Evolutionary conservation across 768 basidiomycete species (phyloP), one percentile per base, ranked within the genome.

Genomic region (Galerina marginata): DNA sequence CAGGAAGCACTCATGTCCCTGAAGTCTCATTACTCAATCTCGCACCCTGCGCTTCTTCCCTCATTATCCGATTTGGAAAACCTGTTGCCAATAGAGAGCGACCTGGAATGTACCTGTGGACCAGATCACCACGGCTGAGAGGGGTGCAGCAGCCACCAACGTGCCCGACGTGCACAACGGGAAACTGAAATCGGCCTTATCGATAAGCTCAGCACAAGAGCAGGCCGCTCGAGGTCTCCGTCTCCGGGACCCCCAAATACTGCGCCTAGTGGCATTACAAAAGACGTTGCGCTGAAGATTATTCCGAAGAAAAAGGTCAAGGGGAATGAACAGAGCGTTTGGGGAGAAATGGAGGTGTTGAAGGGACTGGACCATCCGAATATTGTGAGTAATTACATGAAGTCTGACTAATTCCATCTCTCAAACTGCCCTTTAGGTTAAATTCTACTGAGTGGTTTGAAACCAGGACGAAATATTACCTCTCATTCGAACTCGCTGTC

Each of bases 391-490:
- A n/a, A 55, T 25, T 26, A 42, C 33, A n/a, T 52, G 10, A 25
- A n/a, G 14, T 40, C 23, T 9, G 15, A 49, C 11, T 20, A 20
- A 14, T n/a, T 26, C 4, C 44, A 42, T 52, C n/a, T 44, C 25
- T 42, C 51, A 10, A 50, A 16, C 12, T n/a, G 7, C 6, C 38
- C 2, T 36, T 23, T 68, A 95, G 93, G 93, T 97, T 58, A 96
- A 96, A 71, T 95, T 97, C 69, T 96, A 90, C 73, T n/a, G 95
- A 97, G 72, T 94, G 91, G 88, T 99, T 99, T 72, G 97, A 99
- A 70, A 94, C 92, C 9, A 81, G 95, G 63, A 83, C 89, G 14
- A 98, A 97, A 76, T 98, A 94, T 74, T 99, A 96, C 71, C 86
- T 99, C n/a, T 85, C 91, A 0, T 97, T 97, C 68, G 94, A 98